phyloP scores from a whole-genome alignment of 208 protist genomes.

The Ichthyophonus hoferi region DNA sequence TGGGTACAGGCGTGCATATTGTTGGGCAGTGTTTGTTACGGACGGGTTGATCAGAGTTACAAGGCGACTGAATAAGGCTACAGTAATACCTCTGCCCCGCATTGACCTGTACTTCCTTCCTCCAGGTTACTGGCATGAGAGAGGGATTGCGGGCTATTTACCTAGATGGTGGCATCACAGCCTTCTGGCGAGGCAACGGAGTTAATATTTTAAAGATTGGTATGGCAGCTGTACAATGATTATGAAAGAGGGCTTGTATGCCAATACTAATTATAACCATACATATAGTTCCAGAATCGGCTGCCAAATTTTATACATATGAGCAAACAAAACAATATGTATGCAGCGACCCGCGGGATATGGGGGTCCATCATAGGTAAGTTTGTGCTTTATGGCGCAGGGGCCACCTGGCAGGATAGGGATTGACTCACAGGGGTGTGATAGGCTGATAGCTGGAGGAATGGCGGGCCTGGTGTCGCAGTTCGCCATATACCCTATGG shows the following conservation, averaged over 20 bases:
- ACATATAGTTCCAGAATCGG: constrained; percentile 12
- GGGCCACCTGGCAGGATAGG: not conserved
- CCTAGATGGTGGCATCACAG: not conserved
- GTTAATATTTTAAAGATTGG: constrained; percentile 23
- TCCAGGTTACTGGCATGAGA: not conserved
- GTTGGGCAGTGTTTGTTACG: too few species aligned
- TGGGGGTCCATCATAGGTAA: constrained; percentile 21
- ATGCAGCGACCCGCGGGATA: not conserved
- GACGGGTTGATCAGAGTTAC: too few species aligned
- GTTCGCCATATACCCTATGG: constrained; percentile 22
- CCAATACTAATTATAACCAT: not conserved
- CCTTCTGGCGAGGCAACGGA: constrained; percentile 28
- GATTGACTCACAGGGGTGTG: not conserved
- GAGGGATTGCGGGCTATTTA: constrained; percentile 6
- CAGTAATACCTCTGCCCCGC: too few species aligned
- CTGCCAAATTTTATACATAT: constrained; percentile 33
- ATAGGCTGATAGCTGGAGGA: constrained; percentile 2
- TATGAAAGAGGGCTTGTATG: not conserved
- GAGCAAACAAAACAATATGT: constrained; percentile 7
- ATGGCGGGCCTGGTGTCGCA: not conserved
- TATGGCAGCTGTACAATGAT: too few species aligned
- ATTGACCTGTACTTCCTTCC: too few species aligned
- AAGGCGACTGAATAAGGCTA: too few species aligned
- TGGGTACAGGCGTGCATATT: too few species aligned
- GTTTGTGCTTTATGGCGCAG: not conserved